Evolutionary conservation across 306 rosid genomes (phyloP).

Genomic region (Rosa persica): DNA sequence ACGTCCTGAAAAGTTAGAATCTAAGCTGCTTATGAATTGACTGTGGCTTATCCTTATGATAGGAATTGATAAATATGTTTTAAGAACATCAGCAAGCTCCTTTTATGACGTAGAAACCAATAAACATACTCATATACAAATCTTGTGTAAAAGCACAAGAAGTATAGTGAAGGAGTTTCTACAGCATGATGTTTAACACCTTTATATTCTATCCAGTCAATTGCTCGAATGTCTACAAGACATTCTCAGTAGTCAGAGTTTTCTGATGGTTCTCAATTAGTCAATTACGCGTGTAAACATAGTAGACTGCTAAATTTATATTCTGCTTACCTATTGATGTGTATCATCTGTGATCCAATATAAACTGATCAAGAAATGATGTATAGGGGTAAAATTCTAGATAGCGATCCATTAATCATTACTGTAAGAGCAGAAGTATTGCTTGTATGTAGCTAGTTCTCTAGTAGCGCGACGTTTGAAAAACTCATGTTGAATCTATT

Average conservation of each 20-base stretch:
- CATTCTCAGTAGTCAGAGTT: slow-evolving; percentile 40
- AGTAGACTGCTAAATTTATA: neutral
- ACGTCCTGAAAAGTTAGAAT: neutral
- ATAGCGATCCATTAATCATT: too few species aligned
- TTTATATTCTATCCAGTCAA: slow-evolving; percentile 16
- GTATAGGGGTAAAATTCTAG: neutral
- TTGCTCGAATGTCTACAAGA: slow-evolving; percentile 48
- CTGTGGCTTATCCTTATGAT: neutral
- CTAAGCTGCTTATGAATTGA: neutral
- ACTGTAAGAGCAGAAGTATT: too few species aligned
- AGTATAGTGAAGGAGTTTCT: neutral
- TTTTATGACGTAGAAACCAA: neutral
- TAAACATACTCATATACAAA: neutral
- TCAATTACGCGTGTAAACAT: neutral
- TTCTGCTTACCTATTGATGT: neutral
- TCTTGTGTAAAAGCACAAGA: neutral
- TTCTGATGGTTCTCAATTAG: slow-evolving; percentile 22
- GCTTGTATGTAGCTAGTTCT: too few species aligned
- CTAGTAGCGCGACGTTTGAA: too few species aligned
- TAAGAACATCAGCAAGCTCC: neutral
- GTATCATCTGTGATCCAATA: neutral
- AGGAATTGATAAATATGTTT: too few species aligned
- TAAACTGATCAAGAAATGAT: neutral
- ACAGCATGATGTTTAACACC: neutral
- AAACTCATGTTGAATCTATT: too few species aligned